Percentiles rank a stretch among this genome's conserved stretches.
phyloP scores from a whole-genome alignment of 2,329 filamentous ascomycete genomes.

The Dactylellina haptotyla region DNA sequence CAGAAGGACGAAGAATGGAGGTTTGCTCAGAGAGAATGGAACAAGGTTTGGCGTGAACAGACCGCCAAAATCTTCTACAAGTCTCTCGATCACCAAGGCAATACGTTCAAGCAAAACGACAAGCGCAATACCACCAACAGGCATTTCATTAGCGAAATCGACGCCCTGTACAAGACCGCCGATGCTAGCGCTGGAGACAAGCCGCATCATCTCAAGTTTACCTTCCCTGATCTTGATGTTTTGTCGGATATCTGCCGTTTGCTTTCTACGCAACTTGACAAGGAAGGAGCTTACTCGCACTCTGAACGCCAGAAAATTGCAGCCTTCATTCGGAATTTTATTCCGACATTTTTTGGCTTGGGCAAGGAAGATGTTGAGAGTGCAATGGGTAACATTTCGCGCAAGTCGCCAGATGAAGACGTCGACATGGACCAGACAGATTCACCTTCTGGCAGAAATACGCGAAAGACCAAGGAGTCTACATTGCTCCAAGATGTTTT shows the following conservation, averaged over 20 bases:
- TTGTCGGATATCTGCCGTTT: constrained; percentile 65
- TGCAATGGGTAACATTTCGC: constrained; percentile 74
- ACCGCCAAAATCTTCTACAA: constrained; percentile 95
- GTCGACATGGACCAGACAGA: constrained; percentile 69
- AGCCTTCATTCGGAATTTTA: constrained; percentile 79
- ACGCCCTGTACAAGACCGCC: constrained; percentile 65
- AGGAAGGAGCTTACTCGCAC: constrained; percentile 64
- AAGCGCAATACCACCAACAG: constrained; percentile 92
- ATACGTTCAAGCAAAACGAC: constrained; percentile 85
- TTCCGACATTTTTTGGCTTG: constrained; percentile 80
- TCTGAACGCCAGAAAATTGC: constrained; percentile 78
- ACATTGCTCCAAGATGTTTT: constrained; percentile 86
- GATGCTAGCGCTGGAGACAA: constrained; percentile 76
- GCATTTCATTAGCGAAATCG: constrained; percentile 87
- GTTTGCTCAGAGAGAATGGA: constrained; percentile 95
- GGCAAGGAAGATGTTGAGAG: constrained; percentile 75
- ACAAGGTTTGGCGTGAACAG: constrained; percentile 97
- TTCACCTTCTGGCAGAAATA: constrained; percentile 71
- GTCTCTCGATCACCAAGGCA: constrained; percentile 95
- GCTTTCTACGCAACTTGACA: constrained; percentile 66
- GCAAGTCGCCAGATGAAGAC: constrained; percentile 79
- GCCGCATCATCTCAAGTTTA: constrained; percentile 71
- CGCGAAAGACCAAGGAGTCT: constrained; percentile 72
- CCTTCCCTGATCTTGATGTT: constrained; percentile 64
- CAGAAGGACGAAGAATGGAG: constrained; percentile 98